These are phyloP conservation scores for Mycotypha africana DNA, from an alignment of 371 early-diverging fungal genomes.

Conservation along the genomic window DNA sequence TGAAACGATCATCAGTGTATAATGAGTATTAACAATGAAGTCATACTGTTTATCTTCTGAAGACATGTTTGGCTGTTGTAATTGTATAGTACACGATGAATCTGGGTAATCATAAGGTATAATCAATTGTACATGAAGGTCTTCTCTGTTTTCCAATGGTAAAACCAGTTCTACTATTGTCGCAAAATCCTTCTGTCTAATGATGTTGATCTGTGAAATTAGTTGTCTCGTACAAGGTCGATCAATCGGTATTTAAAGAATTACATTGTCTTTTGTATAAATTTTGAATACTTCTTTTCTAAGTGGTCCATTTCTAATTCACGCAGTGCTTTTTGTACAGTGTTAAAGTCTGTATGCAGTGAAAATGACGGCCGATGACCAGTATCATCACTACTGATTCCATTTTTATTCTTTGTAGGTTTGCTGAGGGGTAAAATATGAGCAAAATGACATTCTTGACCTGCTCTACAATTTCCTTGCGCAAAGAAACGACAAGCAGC, in stretches of 20 bases:
- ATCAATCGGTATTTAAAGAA: neutral
- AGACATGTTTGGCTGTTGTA: conserved; percentile 21
- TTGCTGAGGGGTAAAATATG: conserved; percentile 39
- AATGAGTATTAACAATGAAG: neutral
- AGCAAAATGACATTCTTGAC: conserved; percentile 38
- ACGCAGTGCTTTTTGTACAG: conserved; percentile 33
- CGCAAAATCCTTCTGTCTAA: conserved; percentile 7
- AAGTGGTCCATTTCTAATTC: conserved; percentile 37
- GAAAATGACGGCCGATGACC: neutral
- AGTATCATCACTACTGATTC: conserved; percentile 11
- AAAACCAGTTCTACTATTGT: conserved; percentile 20
- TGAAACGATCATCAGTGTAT: no score
- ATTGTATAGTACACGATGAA: conserved; percentile 27
- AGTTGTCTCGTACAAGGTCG: no score
- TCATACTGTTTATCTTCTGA: conserved; percentile 19
- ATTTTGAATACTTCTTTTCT: conserved; percentile 24
- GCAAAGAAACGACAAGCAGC: conserved; percentile 40
- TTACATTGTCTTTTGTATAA: conserved; percentile 24
- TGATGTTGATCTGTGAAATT: no score
- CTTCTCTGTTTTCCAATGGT: conserved; percentile 14
- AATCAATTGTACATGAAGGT: conserved; percentile 22
- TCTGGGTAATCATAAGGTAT: conserved; percentile 36
- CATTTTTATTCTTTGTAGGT: conserved; percentile 11
- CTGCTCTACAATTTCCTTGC: conserved; percentile 46
- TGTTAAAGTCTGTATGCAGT: conserved; percentile 13